These are phyloP conservation scores for Xylaria intraflava DNA, from an alignment of 495 filamentous ascomycete species.

Conservation along the genomic window DNA sequence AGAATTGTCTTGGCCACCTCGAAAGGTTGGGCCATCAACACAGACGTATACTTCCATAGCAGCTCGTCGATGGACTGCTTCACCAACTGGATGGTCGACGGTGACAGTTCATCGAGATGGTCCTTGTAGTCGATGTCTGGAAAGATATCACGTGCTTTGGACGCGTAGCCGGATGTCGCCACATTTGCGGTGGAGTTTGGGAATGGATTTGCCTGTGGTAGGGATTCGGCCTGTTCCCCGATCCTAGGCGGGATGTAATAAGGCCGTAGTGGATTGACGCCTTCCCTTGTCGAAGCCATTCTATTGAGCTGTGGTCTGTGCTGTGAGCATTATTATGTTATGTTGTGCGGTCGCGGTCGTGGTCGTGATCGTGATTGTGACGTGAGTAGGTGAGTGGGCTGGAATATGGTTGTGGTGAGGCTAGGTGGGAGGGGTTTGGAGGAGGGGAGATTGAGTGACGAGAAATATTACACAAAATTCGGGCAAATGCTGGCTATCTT, in stretches of 20 bases:
- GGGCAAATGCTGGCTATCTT: neutral
- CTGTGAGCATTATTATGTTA: neutral
- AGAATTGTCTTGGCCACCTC: conserved; percentile 92
- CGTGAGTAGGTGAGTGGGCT: neutral
- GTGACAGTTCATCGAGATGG: conserved; percentile 70
- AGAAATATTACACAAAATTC: conserved; percentile 9
- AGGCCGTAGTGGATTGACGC: conserved; percentile 83
- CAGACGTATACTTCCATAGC: conserved; percentile 75
- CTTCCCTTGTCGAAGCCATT: conserved; percentile 45
- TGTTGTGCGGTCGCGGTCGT: too few species aligned
- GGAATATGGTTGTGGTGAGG: neutral
- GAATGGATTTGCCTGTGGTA: conserved; percentile 39
- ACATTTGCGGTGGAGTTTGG: conserved; percentile 40
- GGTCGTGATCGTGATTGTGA: neutral
- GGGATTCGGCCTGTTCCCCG: conserved; percentile 44
- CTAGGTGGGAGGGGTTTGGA: neutral
- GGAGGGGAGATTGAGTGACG: neutral
- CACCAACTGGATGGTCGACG: conserved; percentile 63
- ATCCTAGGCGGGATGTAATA: conserved; percentile 90
- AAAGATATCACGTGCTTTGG: conserved; percentile 76
- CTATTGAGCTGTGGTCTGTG: conserved; percentile 1
- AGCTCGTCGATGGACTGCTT: conserved; percentile 71
- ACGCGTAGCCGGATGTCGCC: conserved; percentile 50
- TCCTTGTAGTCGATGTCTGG: conserved; percentile 85
- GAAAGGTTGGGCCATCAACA: conserved; percentile 88